These are phyloP conservation scores for Aspergillus neoniger DNA, from an alignment of 2,329 filamentous ascomycete genomes.

Conservation along the genomic window DNA sequence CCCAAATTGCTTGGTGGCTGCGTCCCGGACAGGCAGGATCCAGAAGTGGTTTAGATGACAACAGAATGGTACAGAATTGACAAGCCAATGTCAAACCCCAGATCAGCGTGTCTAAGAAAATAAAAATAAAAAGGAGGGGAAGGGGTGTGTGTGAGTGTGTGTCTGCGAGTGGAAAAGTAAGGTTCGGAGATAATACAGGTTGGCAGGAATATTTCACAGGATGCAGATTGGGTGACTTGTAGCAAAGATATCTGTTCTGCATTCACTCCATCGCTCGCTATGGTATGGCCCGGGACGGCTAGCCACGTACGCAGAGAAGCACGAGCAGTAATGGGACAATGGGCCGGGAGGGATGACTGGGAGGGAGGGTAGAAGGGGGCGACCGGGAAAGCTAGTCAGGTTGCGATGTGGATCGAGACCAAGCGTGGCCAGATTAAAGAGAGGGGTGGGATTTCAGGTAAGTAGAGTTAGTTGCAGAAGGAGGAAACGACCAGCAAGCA, in stretches of 20 bases:
- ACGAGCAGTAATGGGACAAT: slow-evolving; percentile 13
- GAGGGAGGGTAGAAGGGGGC: slow-evolving; percentile 1
- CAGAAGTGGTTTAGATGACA: slow-evolving; percentile 22
- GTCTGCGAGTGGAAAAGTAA: not conserved
- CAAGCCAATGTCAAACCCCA: slow-evolving; percentile 20
- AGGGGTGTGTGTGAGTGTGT: slow-evolving; percentile 11
- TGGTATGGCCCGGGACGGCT: slow-evolving; percentile 26
- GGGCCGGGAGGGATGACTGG: not conserved
- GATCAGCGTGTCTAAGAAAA: slow-evolving; percentile 18
- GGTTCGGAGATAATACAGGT: slow-evolving; percentile 17
- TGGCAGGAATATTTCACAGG: slow-evolving; percentile 17
- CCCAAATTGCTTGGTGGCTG: slow-evolving; percentile 19
- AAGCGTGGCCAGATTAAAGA: slow-evolving; percentile 9
- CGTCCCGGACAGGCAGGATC: slow-evolving; percentile 18
- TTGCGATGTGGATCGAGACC: slow-evolving; percentile 8
- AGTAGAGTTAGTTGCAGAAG: slow-evolving; percentile 10
- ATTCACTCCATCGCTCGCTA: slow-evolving; percentile 18
- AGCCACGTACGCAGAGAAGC: slow-evolving; percentile 28
- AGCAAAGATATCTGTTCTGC: slow-evolving; percentile 23
- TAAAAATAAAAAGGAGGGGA: slow-evolving; percentile 6
- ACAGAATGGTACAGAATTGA: slow-evolving; percentile 10
- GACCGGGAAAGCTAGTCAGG: not conserved
- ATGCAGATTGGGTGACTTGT: slow-evolving; percentile 20
- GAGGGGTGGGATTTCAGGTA: not conserved
- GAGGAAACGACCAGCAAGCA: slow-evolving; percentile 12